Evolutionary conservation across 2,329 filamentous ascomycete species (phyloP), one percentile per base, ranked within the genome.

Genomic region (Aspergillus luchuensis): DNA sequence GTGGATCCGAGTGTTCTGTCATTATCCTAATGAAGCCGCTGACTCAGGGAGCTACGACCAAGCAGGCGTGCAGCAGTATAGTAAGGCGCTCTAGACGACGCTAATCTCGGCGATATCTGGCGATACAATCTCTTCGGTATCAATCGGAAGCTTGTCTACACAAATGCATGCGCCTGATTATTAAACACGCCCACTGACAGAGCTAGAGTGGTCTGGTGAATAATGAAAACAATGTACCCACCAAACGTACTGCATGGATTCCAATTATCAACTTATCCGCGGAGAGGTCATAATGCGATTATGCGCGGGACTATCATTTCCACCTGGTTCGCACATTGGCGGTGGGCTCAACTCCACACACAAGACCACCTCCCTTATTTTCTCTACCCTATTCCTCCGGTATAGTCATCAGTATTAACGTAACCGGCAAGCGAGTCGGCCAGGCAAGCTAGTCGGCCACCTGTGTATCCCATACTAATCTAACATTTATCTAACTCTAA

Each of bases 1-100:
- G 39, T 47, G 53, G 53, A 56, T 47, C 53, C 21, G 53, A 56
- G 28, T 33, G 53, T 47, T 25, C 53, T 47, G 53, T 47, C 53
- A 47, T 36, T 56, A 21, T 36, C 11, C 11, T n/a, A 33, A 15
- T 28, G 25, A n/a, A 30, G 28, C 28, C 47, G 47, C 25, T 50
- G 23, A n/a, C 21, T 30, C 25, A 4, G 15, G 19, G 47, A 11
- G 11, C 47, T 50, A 50, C 47, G 25, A 19, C n/a, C 25, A 28
- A 33, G 47, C 8, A 33, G 47, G 47, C 47, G 47, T 33, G n/a
- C 41, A 45, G 19, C 21, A 45, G 17, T 45, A 21, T 13, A 21
- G 41, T 21, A 45, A 36, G 10, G 33, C 33, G 33, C 41, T 13
- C 41, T 45, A 10, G n/a, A 30, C 8, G 47, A 8, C 23, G 47